A percentile compares a stretch with the other conserved stretches of the same genome.
Conservation (phyloP, 345 rosid species). For the rapeseed (Brassica napus) region Da-Ae NC_063445.1:50954001-50954500, state of each 20-base stretch:
- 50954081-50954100: too few species aligned
- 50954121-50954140: not conserved
- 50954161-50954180: not conserved
- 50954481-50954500: not conserved
- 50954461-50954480: not conserved
- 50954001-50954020: too few species aligned
- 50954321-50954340: not conserved
- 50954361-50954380: slow-evolving; percentile 52
- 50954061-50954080: too few species aligned
- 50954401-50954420: slow-evolving; percentile 99
- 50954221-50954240: not conserved
- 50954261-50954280: not conserved
- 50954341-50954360: not conserved
- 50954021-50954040: too few species aligned
- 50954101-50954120: too few species aligned
- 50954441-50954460: slow-evolving; percentile 64
- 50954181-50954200: not conserved
- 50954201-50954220: not conserved
- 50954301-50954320: not conserved
- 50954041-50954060: too few species aligned
- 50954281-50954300: not conserved
- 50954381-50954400: slow-evolving; percentile 98
- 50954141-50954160: not conserved
- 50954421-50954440: slow-evolving; percentile 99
- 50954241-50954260: not conserved